Percentiles rank a stretch among this genome's conserved stretches.
Conservation (phyloP, 148 eudicot species). For the Persicaria tinctoria region DNA sequence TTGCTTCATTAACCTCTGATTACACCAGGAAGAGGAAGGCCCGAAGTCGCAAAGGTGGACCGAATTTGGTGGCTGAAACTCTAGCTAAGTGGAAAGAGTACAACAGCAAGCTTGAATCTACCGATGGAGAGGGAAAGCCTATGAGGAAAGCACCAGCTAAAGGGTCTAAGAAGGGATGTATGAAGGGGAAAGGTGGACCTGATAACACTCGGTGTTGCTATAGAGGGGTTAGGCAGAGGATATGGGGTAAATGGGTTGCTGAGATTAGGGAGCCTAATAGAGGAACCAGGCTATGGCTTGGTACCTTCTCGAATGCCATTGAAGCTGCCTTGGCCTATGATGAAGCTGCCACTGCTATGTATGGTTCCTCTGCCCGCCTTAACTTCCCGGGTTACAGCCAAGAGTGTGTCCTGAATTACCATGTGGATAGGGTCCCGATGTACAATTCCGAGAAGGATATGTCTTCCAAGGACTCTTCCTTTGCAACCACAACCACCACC, state of each 20-base stretch:
- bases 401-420: neutral
- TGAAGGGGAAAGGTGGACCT: conserved; percentile 96
- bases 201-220: conserved; percentile 49
- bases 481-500: conserved; percentile 7
- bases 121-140: conserved; percentile 20
- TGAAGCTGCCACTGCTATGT: conserved; percentile 81
- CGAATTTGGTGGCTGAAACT: conserved; percentile 35
- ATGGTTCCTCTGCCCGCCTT: conserved; percentile 70
- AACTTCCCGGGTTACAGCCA: conserved; percentile 35
- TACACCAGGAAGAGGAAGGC: conserved; percentile 47
- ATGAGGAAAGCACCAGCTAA: conserved; percentile 62
- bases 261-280: conserved; percentile 78
- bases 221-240: conserved; percentile 84
- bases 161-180: conserved; percentile 91
- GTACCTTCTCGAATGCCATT: conserved; percentile 61
- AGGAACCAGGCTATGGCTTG: conserved; percentile 80
- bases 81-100: conserved; percentile 72
- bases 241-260: conserved; percentile 97
- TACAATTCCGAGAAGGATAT: conserved; percentile 1
- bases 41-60: conserved; percentile 29
- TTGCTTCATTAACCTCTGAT: conserved; percentile 25
- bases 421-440: neutral
- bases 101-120: conserved; percentile 28
- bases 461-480: conserved; percentile 14
- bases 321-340: conserved; percentile 91